Conservation (phyloP, 306 rosid genomes). For the Prinsepia uniflora region DNA sequence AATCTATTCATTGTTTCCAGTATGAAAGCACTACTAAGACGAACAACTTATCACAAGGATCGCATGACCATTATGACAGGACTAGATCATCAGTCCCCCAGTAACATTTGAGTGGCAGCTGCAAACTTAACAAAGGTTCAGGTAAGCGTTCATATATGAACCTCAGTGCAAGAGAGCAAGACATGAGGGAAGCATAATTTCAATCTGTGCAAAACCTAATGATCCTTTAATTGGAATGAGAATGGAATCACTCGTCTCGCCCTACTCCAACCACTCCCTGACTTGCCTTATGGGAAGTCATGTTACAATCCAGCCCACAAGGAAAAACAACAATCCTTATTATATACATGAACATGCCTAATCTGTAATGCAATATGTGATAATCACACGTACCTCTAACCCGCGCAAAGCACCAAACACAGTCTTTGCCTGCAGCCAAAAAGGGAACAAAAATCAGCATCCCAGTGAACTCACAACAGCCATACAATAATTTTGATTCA, state of each 20-base stretch:
- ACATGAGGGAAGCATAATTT: background rate
- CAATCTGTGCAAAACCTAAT: background rate
- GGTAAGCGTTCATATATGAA: background rate
- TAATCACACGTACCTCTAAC: constrained; percentile 45
- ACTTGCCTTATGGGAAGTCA: constrained; percentile 4
- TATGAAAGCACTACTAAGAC: background rate
- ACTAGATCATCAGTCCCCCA: background rate
- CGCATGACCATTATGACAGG: background rate
- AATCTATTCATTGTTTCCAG: background rate
- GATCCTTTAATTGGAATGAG: background rate
- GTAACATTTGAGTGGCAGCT: background rate
- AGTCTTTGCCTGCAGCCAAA: constrained; percentile 46
- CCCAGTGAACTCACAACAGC: constrained; percentile 1
- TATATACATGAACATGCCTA: background rate
- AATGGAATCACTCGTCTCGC: background rate
- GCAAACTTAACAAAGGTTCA: background rate
- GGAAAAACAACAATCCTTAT: background rate
- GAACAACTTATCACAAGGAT: background rate
- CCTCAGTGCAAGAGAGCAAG: background rate
- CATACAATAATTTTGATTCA: background rate
- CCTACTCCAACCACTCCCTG: background rate
- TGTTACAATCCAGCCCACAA: background rate
- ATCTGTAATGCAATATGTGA: background rate
- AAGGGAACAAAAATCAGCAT: constrained; percentile 14
- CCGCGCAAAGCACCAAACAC: constrained; percentile 59